Evolutionary conservation across 139 green algal species (phyloP).

Genomic region (Eudorina sp.): DNA sequence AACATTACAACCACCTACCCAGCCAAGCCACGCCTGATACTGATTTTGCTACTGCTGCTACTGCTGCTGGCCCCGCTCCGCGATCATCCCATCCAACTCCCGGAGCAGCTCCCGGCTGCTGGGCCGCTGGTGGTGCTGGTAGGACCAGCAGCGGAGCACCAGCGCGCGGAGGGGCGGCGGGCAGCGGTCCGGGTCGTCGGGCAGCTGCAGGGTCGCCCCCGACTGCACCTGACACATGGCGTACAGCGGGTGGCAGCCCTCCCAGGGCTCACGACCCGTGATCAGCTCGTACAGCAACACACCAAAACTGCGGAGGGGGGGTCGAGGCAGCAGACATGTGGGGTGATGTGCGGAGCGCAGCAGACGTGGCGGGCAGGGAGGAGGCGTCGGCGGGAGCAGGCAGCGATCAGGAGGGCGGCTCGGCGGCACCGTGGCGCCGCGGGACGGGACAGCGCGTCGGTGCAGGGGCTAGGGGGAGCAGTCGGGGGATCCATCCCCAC

Average conservation of each 20-base stretch:
- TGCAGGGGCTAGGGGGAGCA: too few relatives aligned
- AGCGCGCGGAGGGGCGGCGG: conserved; percentile 39
- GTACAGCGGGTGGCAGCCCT: conserved; percentile 43
- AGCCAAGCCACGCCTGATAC: background rate
- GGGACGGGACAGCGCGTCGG: too few relatives aligned
- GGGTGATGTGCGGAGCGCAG: too few relatives aligned
- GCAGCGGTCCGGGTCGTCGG: conserved; percentile 40
- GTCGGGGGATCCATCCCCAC: too few relatives aligned
- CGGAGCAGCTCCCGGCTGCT: conserved; percentile 7
- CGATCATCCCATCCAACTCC: conserved; percentile 35
- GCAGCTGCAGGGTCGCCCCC: conserved; percentile 33
- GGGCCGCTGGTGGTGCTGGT: conserved; percentile 28
- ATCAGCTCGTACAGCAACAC: conserved; percentile 45
- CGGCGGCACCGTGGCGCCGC: too few relatives aligned
- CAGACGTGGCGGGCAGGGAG: background rate
- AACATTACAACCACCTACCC: background rate
- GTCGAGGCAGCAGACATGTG: too few relatives aligned
- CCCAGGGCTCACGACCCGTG: conserved; percentile 31
- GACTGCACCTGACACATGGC: conserved; percentile 28
- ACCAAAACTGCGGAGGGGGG: background rate
- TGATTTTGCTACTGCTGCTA: background rate
- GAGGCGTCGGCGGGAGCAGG: background rate
- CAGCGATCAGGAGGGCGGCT: too few relatives aligned
- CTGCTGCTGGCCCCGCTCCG: background rate
- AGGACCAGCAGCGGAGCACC: conserved; percentile 44